These are phyloP conservation scores for Tetradesmus obliquus DNA, from an alignment of 139 green algal species.

Conservation along the genomic window DNA sequence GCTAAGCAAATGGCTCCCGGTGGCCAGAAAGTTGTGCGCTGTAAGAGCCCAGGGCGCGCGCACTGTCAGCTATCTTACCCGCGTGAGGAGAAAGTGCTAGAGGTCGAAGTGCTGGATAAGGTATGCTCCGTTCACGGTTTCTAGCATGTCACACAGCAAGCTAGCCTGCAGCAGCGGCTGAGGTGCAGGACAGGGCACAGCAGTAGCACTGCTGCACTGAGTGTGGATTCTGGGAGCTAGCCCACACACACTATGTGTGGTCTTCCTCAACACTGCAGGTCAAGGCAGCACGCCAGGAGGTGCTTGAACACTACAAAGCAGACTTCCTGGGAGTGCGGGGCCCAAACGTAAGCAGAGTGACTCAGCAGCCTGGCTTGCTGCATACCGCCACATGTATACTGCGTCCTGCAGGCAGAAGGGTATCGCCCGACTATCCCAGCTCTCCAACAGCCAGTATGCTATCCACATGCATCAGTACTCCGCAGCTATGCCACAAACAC, in stretches of 20 bases:
- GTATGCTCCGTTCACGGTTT: not conserved
- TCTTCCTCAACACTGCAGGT: not conserved
- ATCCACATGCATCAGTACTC: too few species aligned
- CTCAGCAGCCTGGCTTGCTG: not conserved
- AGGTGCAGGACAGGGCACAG: not conserved
- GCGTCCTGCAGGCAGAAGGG: too few species aligned
- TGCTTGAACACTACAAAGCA: conserved; percentile 11
- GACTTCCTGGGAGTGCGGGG: conserved; percentile 29
- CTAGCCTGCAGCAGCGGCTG: not conserved
- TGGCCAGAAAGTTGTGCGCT: not conserved
- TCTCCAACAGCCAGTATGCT: too few species aligned
- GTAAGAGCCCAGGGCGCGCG: conserved; percentile 25
- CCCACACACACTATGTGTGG: too few species aligned
- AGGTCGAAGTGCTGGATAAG: conserved; percentile 24
- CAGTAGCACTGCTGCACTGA: not conserved
- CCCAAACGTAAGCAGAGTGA: not conserved
- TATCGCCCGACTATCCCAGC: too few species aligned
- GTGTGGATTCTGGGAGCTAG: not conserved
- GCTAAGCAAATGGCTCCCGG: not conserved
- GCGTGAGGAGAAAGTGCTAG: not conserved
- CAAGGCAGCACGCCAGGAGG: conserved; percentile 10
- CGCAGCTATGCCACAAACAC: too few species aligned
- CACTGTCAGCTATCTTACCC: conserved; percentile 30
- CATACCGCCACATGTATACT: not conserved
- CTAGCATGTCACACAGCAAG: not conserved